Percentiles rank a stretch among this genome's conserved stretches.
Conservation (phyloP, 2,329 filamentous ascomycete genomes). For the Xylaria multiplex region DNA sequence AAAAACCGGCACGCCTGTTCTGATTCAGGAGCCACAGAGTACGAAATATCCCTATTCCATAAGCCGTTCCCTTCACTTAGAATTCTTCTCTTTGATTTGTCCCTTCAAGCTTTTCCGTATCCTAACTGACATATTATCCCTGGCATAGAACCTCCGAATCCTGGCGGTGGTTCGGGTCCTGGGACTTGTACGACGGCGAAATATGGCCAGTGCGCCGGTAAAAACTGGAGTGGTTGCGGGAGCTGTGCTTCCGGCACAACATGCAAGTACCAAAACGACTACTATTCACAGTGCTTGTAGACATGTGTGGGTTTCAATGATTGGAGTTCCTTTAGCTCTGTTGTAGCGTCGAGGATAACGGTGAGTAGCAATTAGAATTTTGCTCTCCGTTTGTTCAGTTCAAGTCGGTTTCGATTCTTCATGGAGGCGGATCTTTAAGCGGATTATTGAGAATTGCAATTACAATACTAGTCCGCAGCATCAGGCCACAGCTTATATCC, state of each 20-base stretch:
- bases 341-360: neutral
- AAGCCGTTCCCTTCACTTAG: neutral
- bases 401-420: neutral
- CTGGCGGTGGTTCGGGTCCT: constrained; percentile 18
- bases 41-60: neutral
- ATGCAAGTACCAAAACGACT: constrained; percentile 47
- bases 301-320: neutral
- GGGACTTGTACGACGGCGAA: constrained; percentile 43
- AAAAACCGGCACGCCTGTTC: constrained; percentile 51
- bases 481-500: neutral
- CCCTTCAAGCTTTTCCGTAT: neutral
- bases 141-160: constrained; percentile 22
- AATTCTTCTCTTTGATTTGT: neutral
- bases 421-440: neutral
- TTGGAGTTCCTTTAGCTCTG: neutral
- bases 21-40: constrained; percentile 38
- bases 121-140: constrained; percentile 14
- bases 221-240: constrained; percentile 45
- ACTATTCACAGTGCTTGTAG: constrained; percentile 47
- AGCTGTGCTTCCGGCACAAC: constrained; percentile 41
- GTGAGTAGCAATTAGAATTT: neutral
- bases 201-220: constrained; percentile 47
- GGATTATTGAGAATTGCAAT: neutral
- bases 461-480: neutral
- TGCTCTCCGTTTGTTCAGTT: neutral